Conservation (phyloP, 768 basidiomycete species). For the Leucocoprinus sp. region DNA sequence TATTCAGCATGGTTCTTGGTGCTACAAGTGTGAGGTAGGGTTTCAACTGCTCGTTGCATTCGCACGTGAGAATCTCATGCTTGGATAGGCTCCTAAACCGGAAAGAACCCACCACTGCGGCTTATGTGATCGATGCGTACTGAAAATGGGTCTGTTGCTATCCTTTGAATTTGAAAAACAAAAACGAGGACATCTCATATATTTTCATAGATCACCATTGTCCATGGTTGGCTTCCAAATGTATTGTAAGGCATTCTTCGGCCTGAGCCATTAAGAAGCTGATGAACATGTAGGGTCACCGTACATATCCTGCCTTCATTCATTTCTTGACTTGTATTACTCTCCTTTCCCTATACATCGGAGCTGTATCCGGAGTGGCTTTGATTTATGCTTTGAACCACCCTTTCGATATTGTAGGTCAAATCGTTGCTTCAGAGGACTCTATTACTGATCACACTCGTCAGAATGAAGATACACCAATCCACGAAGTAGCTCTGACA, state of each 20-base stretch:
- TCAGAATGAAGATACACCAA: conserved; percentile 56
- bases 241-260: conserved; percentile 45
- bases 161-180: not conserved
- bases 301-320: conserved; percentile 78
- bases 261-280: not conserved
- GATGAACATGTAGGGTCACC: conserved; percentile 51
- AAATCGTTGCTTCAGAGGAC: not conserved
- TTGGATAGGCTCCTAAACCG: conserved; percentile 55
- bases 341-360: conserved; percentile 54
- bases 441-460: not conserved
- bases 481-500: conserved; percentile 65
- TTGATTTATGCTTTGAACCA: conserved; percentile 62
- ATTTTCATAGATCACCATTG: conserved; percentile 68
- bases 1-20: conserved; percentile 57
- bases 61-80: conserved; percentile 1
- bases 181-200: conserved; percentile 10
- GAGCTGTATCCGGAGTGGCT: conserved; percentile 41
- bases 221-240: conserved; percentile 72
- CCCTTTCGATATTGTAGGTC: conserved; percentile 51
- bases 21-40: conserved; percentile 64
- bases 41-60: not conserved
- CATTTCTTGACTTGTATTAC: conserved; percentile 66
- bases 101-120: conserved; percentile 77
- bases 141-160: conserved; percentile 67
- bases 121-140: conserved; percentile 66